Conservation (phyloP, 108 stramenopile genomes). For the Pseudonitzschia delicatissima region DNA sequence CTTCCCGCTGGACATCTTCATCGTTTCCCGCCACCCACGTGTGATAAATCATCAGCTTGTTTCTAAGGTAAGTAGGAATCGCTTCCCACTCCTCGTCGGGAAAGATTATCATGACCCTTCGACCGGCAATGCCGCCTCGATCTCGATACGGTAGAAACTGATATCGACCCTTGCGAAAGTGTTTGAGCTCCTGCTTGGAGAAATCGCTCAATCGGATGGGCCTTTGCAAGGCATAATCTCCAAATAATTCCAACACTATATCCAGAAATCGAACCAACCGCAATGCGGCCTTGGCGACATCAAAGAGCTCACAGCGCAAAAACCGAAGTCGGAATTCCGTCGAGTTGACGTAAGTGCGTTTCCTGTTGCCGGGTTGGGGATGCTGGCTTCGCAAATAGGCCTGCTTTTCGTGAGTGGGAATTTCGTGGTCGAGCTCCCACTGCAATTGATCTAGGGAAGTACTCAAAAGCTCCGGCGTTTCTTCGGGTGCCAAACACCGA, state of each 20-base stretch:
- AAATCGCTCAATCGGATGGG: slow-evolving; percentile 8
- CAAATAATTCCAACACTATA: slow-evolving; percentile 35
- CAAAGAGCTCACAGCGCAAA: slow-evolving; percentile 38
- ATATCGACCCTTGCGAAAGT: slow-evolving; percentile 1
- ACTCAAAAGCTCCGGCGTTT: neutral
- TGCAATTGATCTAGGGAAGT: neutral
- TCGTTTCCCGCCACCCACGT: neutral
- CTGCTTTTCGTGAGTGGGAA: neutral
- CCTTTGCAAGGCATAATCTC: slow-evolving; percentile 6
- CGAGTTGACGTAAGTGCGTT: slow-evolving; percentile 19
- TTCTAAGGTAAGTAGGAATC: neutral
- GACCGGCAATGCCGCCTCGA: neutral
- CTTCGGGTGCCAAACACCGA: neutral
- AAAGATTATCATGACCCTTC: neutral
- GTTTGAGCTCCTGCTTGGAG: neutral
- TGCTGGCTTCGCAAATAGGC: neutral
- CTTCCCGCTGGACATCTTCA: neutral
- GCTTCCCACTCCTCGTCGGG: neutral
- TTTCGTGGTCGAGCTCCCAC: neutral
- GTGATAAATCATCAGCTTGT: slow-evolving; percentile 1
- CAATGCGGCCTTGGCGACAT: slow-evolving; percentile 29
- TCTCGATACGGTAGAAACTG: slow-evolving; percentile 8
- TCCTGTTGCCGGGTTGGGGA: no score
- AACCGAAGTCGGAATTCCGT: slow-evolving; percentile 34
- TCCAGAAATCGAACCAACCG: slow-evolving; percentile 35